These are phyloP conservation scores for Mycosarcoma mackinlayi DNA, from an alignment of 1,284 basidiomycete genomes.

Conservation along the genomic window DNA sequence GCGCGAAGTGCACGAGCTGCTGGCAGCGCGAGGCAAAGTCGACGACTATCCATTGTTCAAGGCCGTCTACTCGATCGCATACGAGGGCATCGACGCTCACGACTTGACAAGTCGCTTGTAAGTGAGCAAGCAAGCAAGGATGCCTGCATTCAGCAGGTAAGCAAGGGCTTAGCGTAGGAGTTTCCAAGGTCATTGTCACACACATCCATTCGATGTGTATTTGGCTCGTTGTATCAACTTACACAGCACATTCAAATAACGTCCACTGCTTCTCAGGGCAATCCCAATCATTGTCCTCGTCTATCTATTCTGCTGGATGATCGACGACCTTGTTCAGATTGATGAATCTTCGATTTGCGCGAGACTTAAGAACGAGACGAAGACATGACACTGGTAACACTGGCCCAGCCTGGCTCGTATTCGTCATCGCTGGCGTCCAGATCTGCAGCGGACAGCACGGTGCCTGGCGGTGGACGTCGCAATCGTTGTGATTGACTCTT, in stretches of 20 bases:
- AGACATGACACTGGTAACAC: conserved; percentile 56
- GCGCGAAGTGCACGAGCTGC: conserved; percentile 72
- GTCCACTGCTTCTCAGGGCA: not conserved
- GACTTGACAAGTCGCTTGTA: conserved; percentile 68
- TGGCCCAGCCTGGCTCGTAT: conserved; percentile 64
- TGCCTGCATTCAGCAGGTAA: no score
- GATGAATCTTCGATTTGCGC: not conserved
- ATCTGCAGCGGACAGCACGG: conserved; percentile 55
- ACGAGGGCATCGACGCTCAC: conserved; percentile 67
- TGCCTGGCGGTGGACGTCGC: conserved; percentile 57
- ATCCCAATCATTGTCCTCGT: no score
- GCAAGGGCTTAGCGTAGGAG: not conserved
- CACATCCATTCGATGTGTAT: no score
- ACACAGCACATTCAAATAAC: not conserved
- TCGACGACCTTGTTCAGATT: not conserved
- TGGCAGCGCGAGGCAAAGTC: conserved; percentile 70
- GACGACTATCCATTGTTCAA: conserved; percentile 73
- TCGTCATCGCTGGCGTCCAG: conserved; percentile 65
- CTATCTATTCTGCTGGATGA: no score
- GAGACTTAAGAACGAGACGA: conserved; percentile 35
- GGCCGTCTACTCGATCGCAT: conserved; percentile 69
- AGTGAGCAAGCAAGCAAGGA: not conserved
- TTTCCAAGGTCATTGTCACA: not conserved
- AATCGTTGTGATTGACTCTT: conserved; percentile 54
- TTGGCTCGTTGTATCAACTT: no score